Base-by-base conservation (phyloP, 805 yeast genomes). In the Cyberlindnera xylosilytica region DNA sequence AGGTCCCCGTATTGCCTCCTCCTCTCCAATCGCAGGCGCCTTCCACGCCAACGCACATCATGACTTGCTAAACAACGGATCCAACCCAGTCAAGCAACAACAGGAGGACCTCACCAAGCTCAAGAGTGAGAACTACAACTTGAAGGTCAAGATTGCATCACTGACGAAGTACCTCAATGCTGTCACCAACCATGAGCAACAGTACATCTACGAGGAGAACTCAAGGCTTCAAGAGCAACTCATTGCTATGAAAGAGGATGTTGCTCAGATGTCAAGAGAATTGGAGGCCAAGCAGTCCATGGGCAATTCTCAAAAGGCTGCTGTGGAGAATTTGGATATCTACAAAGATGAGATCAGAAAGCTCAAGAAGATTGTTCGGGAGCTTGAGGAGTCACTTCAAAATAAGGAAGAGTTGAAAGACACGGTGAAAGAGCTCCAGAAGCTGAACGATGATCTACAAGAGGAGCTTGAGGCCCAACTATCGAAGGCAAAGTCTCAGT, bases 141-240 rank as follows among this genome's bases (percentile, higher is more conserved):
- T 72, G 48, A 72, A 70, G 47, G 61, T 72, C 27, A 69, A 70
- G 45, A 59, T 71, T 29, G 69, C 73, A 2, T 66, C 71, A 4
- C 56, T 70, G 23, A 64, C 66, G 5, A 61, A 64, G 50, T 68
- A 61, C 38, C 57, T 69, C 32, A 62, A 67, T 37, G 65, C 66
- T 18, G 56, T 56, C 7, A 45, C 72, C 4, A 72, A 69, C 16
- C 63, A 63, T 32, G 70, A 69, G 28, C 66, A 66, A 33, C 59
- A 61, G 28, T 64, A 62, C 24, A 50, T 69, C 39, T 61, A 65
- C 26, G 57, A 57, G 41, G 67, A 67, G 44, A 70, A 70, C 43
- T 62, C 69, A 11, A 61, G 62, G 15, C 49, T 56, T 6, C 60
- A 57, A 31, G 60, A 58, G 20, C 52, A 51, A 28, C 17, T 58